Conservation (phyloP, 352 stramenopile genomes). For the Globisporangium sylvaticum region DNA sequence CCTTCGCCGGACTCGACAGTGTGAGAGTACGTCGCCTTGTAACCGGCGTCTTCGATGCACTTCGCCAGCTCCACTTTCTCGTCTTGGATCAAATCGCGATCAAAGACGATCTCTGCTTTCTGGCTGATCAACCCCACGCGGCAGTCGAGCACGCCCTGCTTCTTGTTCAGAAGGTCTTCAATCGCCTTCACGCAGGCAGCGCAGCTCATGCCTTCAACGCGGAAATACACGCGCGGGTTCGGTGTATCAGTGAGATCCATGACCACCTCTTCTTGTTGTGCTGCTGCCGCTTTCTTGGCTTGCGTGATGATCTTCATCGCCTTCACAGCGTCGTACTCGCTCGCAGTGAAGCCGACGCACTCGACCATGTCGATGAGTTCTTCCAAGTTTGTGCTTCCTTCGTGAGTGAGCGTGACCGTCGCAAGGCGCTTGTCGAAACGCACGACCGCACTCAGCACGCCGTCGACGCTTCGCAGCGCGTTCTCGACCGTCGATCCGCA, state of each 20-base stretch:
- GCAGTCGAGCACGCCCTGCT: constrained; percentile 64
- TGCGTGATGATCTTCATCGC: constrained; percentile 48
- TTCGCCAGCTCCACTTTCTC: constrained; percentile 41
- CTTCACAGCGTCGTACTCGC: constrained; percentile 49
- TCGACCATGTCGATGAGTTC: constrained; percentile 77
- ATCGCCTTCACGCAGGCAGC: constrained; percentile 86
- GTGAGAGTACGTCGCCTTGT: constrained; percentile 76
- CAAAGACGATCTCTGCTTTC: constrained; percentile 83
- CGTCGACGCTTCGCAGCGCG: constrained; percentile 71
- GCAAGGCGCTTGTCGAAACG: constrained; percentile 69
- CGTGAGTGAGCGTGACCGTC: constrained; percentile 44
- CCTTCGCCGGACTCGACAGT: constrained; percentile 69
- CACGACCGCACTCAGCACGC: constrained; percentile 66
- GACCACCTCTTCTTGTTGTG: constrained; percentile 25
- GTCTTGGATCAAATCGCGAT: constrained; percentile 61
- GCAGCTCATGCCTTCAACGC: constrained; percentile 85
- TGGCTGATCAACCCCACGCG: constrained; percentile 83
- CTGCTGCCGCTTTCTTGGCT: constrained; percentile 32
- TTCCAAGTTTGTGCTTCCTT: constrained; percentile 47
- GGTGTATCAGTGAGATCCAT: constrained; percentile 31
- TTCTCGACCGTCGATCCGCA: constrained; percentile 90
- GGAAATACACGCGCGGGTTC: constrained; percentile 75
- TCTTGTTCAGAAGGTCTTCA: constrained; percentile 67
- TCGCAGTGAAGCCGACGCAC: constrained; percentile 63
- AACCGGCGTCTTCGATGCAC: constrained; percentile 73